phyloP scores from a whole-genome alignment of 768 basidiomycete genomes.

The Gautieria morchelliformis region DNA sequence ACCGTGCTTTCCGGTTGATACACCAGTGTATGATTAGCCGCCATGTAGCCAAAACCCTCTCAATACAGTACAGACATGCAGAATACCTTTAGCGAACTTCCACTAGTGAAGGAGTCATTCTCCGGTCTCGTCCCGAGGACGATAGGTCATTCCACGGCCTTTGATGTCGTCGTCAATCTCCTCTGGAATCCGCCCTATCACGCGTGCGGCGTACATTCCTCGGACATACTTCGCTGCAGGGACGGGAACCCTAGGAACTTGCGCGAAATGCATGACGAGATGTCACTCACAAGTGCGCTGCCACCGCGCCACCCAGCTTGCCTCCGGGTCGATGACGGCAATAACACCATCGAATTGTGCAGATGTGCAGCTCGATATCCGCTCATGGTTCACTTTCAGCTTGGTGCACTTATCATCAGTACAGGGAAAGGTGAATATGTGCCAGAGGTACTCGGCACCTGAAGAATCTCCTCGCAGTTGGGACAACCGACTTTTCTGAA shows the following conservation, averaged over 20 bases:
- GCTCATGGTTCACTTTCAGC: slow-evolving; percentile 84
- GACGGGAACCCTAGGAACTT: background rate
- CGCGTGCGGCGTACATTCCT: slow-evolving; percentile 90
- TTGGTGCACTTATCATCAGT: slow-evolving; percentile 22
- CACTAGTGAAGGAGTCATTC: background rate
- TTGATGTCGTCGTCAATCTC: slow-evolving; percentile 79
- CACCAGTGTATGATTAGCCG: background rate
- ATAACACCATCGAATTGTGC: slow-evolving; percentile 90
- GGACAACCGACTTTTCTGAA: slow-evolving; percentile 86
- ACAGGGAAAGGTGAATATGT: background rate
- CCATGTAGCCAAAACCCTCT: background rate
- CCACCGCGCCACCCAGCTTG: slow-evolving; percentile 95
- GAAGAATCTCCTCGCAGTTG: slow-evolving; percentile 93
- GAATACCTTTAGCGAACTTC: too few species aligned
- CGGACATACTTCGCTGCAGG: slow-evolving; percentile 76
- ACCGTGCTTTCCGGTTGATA: background rate
- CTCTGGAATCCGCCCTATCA: slow-evolving; percentile 76
- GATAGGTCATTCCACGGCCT: slow-evolving; percentile 68
- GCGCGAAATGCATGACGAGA: background rate
- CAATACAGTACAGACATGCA: too few species aligned
- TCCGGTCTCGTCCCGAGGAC: slow-evolving; percentile 71
- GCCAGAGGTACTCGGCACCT: slow-evolving; percentile 40
- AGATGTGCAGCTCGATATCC: slow-evolving; percentile 80
- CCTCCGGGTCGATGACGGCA: slow-evolving; percentile 74
- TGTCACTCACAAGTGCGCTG: slow-evolving; percentile 73